phyloP scores from a whole-genome alignment of 1,284 basidiomycete species.

The Trichosporon coremiiforme region DNA sequence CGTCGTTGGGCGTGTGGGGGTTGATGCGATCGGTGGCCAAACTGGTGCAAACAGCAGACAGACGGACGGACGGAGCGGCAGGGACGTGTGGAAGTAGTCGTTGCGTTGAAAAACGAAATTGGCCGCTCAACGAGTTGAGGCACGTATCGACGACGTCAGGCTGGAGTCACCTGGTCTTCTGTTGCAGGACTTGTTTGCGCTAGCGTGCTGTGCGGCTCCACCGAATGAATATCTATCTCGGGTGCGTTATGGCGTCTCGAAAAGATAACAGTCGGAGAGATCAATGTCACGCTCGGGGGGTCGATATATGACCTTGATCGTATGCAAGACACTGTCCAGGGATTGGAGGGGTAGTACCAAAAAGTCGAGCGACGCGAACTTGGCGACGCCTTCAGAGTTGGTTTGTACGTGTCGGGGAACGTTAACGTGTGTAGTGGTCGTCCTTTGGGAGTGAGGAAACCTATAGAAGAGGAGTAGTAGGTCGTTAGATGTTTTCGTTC shows the following conservation, averaged over 20 bases:
- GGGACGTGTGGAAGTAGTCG: neutral
- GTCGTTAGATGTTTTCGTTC: conserved; percentile 3
- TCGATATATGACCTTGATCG: conserved; percentile 4
- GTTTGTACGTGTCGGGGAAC: neutral
- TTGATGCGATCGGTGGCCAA: neutral
- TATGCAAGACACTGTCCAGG: conserved; percentile 13
- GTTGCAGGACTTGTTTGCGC: neutral
- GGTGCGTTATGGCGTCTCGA: conserved; percentile 3
- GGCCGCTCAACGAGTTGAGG: neutral
- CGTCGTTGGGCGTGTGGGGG: neutral
- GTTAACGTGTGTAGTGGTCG: neutral
- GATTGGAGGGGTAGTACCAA: conserved; percentile 5
- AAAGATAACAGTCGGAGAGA: conserved; percentile 8
- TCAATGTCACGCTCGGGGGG: conserved; percentile 15
- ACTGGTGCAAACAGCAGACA: too few species aligned
- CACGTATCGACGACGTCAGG: neutral
- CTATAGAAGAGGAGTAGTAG: neutral
- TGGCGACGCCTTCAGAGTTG: neutral
- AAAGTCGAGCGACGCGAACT: neutral
- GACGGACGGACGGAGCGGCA: neutral
- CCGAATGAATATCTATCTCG: conserved; percentile 12
- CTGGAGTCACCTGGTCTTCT: neutral
- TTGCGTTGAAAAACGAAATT: conserved; percentile 1
- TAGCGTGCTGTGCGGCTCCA: conserved; percentile 12
- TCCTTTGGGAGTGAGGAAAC: too few species aligned